Conservation (phyloP, 768 basidiomycete genomes). For the Fistulinella prunicolor region DNA sequence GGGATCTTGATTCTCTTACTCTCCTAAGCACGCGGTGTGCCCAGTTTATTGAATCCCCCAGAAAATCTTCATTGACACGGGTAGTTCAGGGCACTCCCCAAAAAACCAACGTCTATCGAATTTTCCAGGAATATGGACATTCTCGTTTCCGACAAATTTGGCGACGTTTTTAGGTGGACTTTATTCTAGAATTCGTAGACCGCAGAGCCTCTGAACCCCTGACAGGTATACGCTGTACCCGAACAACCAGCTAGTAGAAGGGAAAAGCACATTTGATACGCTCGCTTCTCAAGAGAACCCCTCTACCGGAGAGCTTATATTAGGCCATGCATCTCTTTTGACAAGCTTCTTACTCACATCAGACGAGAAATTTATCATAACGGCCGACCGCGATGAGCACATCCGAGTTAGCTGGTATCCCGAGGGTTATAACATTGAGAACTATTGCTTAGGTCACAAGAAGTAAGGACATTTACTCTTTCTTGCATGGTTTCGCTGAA, state of each 20-base stretch:
- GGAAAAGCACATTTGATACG: constrained; percentile 33
- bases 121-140: constrained; percentile 67
- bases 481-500: constrained; percentile 1
- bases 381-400: constrained; percentile 94
- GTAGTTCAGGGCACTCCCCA: constrained; percentile 66
- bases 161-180: constrained; percentile 81
- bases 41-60: background rate
- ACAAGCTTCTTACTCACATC: constrained; percentile 66
- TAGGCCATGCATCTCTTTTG: constrained; percentile 88
- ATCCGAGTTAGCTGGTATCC: constrained; percentile 91
- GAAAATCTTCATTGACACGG: background rate
- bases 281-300: constrained; percentile 64
- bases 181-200: background rate
- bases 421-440: constrained; percentile 79
- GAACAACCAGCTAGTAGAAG: constrained; percentile 5
- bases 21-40: constrained; percentile 62
- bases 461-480: constrained; percentile 50
- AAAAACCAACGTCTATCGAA: constrained; percentile 69
- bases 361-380: constrained; percentile 75
- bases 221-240: constrained; percentile 60
- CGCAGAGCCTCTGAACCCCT: background rate
- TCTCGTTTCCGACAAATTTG: constrained; percentile 90
- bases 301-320: constrained; percentile 63
- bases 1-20: constrained; percentile 56
- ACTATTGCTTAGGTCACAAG: constrained; percentile 80